Evolutionary conservation across 1,284 basidiomycete genomes (phyloP).

Genomic region (Sutorius eximius): DNA sequence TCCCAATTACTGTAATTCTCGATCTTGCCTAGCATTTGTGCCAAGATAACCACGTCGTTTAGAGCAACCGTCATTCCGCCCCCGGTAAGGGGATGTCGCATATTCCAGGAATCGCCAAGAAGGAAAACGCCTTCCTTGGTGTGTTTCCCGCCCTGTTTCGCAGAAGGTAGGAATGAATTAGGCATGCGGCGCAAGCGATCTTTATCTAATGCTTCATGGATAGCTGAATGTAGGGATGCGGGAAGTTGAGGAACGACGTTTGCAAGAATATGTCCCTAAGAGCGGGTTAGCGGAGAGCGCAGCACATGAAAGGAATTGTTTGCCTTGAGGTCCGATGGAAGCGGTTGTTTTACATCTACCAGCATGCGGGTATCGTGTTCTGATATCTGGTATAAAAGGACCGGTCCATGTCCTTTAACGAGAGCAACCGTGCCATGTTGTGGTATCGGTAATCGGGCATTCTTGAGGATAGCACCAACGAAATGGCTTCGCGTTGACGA

Average conservation of each 20-base stretch:
- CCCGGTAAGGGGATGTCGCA: constrained; percentile 97
- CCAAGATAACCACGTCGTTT: constrained; percentile 78
- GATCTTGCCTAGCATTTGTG: constrained; percentile 56
- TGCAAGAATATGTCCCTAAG: constrained; percentile 65
- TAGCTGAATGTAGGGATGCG: constrained; percentile 58
- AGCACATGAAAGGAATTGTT: constrained; percentile 15
- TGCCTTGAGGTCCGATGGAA: constrained; percentile 83
- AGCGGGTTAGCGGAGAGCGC: background rate
- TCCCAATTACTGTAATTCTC: constrained; percentile 63
- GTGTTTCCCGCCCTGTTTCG: constrained; percentile 66
- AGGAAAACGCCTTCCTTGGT: constrained; percentile 79
- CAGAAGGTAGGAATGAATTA: constrained; percentile 89
- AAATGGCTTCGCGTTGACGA: constrained; percentile 65
- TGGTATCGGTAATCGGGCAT: constrained; percentile 66
- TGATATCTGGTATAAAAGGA: constrained; percentile 80
- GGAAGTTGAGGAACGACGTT: constrained; percentile 84
- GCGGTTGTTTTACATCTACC: constrained; percentile 85
- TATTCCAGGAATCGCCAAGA: constrained; percentile 97
- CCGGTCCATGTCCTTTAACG: constrained; percentile 62
- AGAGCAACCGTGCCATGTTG: constrained; percentile 78
- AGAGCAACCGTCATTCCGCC: constrained; percentile 96
- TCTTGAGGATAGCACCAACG: constrained; percentile 67
- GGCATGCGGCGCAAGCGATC: constrained; percentile 91
- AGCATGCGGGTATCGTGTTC: constrained; percentile 86
- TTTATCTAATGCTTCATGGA: constrained; percentile 62